phyloP scores from a whole-genome alignment of 2,329 filamentous ascomycete species.

The Diaporthe eres region DNA sequence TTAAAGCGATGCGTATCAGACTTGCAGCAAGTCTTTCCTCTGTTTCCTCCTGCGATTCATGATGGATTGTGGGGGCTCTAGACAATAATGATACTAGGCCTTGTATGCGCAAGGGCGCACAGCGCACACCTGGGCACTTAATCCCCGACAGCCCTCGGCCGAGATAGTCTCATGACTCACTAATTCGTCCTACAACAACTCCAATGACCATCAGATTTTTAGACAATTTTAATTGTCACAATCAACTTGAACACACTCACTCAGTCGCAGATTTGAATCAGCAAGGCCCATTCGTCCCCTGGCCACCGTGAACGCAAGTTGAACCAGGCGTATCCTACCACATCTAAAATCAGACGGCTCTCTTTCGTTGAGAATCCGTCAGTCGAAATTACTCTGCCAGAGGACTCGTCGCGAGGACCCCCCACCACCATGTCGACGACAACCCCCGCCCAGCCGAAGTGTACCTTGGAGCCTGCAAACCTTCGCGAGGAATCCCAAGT shows the following conservation, averaged over 20 bases:
- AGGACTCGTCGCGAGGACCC: background rate
- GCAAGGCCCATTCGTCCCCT: background rate
- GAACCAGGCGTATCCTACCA: no score
- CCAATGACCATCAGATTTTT: background rate
- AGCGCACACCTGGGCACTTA: background rate
- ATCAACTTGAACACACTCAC: no score
- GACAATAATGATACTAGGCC: background rate
- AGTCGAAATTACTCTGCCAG: background rate
- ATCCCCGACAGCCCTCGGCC: background rate
- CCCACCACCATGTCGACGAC: background rate
- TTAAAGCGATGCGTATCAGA: background rate
- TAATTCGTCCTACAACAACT: background rate
- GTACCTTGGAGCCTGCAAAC: constrained; percentile 38
- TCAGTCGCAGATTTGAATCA: background rate
- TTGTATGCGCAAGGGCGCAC: background rate
- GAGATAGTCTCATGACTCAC: constrained; percentile 17
- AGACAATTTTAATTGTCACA: background rate
- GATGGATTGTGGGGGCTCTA: background rate
- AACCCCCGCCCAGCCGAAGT: constrained; percentile 10
- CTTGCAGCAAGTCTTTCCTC: background rate
- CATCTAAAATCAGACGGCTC: background rate
- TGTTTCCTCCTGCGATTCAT: background rate
- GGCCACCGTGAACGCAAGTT: background rate
- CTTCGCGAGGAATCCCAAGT: constrained; percentile 38
- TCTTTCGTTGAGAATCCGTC: background rate